These are phyloP conservation scores for Stromatinia cepivora DNA, from an alignment of 2,329 filamentous ascomycete species.

Conservation along the genomic window DNA sequence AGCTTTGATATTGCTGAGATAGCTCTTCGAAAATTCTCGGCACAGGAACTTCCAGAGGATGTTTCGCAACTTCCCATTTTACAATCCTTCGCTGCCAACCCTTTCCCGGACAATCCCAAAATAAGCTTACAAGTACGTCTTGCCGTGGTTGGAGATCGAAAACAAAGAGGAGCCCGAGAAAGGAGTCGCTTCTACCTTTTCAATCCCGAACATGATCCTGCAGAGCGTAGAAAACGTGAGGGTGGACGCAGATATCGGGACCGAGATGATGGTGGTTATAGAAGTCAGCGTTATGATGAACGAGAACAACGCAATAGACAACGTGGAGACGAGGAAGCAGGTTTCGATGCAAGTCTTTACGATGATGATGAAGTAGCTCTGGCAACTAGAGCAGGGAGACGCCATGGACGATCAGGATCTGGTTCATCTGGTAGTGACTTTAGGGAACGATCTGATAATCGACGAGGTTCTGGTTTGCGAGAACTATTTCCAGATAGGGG, in stretches of 20 bases:
- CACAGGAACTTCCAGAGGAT: constrained; percentile 50
- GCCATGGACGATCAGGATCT: constrained; percentile 39
- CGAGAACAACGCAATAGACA: constrained; percentile 44
- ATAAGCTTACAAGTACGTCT: constrained; percentile 70
- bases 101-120: constrained; percentile 66
- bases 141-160: constrained; percentile 74
- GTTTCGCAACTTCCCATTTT: constrained; percentile 57
- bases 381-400: constrained; percentile 39
- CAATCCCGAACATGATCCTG: constrained; percentile 85
- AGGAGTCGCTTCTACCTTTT: constrained; percentile 90
- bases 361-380: constrained; percentile 61
- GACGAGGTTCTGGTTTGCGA: constrained; percentile 42
- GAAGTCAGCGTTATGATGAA: constrained; percentile 48
- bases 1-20: constrained; percentile 53
- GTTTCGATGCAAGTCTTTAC: constrained; percentile 78
- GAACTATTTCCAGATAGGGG: constrained; percentile 60
- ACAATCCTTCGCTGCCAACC: constrained; percentile 69
- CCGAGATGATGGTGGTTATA: constrained; percentile 50
- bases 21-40: constrained; percentile 55
- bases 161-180: constrained; percentile 73
- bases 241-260: constrained; percentile 62
- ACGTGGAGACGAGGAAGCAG: constrained; percentile 53
- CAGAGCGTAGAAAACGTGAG: constrained; percentile 64
- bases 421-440: constrained; percentile 39
- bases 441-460: constrained; percentile 27